Percentiles rank a stretch among this genome's conserved stretches.
Evolutionary conservation across 2,329 filamentous ascomycete genomes (phyloP).

Genomic region (Fusarium siculi): DNA sequence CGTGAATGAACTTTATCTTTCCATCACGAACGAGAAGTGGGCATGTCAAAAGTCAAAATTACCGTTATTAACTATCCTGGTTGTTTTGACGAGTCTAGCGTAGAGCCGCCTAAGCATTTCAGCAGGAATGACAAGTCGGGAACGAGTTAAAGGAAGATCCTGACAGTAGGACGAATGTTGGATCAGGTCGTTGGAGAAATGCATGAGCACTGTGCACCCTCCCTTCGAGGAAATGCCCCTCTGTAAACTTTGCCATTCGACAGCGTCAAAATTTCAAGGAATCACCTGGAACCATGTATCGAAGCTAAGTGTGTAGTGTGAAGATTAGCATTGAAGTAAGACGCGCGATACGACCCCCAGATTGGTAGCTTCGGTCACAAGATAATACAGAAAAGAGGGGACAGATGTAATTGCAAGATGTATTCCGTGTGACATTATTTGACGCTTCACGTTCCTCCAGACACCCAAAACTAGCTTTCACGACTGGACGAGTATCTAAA

Average conservation of each 20-base stretch:
- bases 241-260: too few relatives aligned
- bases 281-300: background rate
- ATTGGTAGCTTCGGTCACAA: background rate
- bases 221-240: too few relatives aligned
- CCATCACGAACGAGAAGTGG: fast-evolving
- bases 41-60: background rate
- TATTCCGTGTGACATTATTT: background rate
- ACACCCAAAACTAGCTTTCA: background rate
- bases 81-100: background rate
- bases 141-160: fast-evolving
- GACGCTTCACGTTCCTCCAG: fast-evolving
- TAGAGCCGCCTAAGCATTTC: too few relatives aligned
- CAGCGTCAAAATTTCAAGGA: too few relatives aligned
- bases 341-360: fast-evolving
- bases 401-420: too few relatives aligned
- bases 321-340: background rate
- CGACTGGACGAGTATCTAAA: fast-evolving
- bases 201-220: too few relatives aligned
- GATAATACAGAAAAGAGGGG: background rate
- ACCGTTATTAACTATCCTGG: background rate
- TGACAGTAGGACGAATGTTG: too few relatives aligned
- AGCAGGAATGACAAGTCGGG: fast-evolving
- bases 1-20: too few relatives aligned
- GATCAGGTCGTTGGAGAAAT: fast-evolving
- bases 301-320: fast-evolving